Evolutionary conservation across 2,329 filamentous ascomycete species (phyloP), one percentile per base, ranked within the genome.

Genomic region (Clonostachys rhizophaga): DNA sequence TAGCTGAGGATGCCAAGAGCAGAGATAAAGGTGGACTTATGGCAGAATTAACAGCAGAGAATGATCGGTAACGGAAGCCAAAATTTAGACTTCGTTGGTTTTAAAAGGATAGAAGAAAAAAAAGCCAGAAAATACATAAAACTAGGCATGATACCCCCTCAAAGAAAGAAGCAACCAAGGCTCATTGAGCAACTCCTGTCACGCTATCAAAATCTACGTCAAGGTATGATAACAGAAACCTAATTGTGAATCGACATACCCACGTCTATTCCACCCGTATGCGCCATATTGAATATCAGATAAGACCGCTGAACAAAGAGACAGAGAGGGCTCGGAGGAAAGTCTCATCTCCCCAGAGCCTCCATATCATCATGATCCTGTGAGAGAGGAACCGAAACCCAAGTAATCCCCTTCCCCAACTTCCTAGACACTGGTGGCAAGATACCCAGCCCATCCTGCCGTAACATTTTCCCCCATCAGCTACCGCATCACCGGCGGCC

Each of bases 401-500:
- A 24, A 9, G 7, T 6, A 9, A 2, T 9, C 24, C 24, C 24
- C 24, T 30, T 30, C 9, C 24, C 9, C 24, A 10, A 30, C 24
- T 30, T 30, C 24, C 24, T 10, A 10, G 24, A 30, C 24, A 30
- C 9, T 30, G 8, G 24, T 16, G 11, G n/a, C 43, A 45, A 45
- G 35, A 37, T 45, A 45, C 16, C 43, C 43, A 30, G 18, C 43
- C 24, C 16, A 6, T 20, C 20, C 16, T n/a, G 39, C 40, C 48
- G 40, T 54, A 44, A 45, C 46, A 49, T 46, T 30, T 9, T 3
- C 10, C 5, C 24, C 17, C 49, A 47, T 10, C 12, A 16, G 7
- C 79, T 75, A 97, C 70, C 91, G 80, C 91, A 96, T 96, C 45
- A 95, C 84, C 3, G 94, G 94, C 52, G 92, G 91, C 51, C 94